Evolutionary conservation across 2,329 filamentous ascomycete genomes (phyloP).

Genomic region (Aspergillus caelatus): DNA sequence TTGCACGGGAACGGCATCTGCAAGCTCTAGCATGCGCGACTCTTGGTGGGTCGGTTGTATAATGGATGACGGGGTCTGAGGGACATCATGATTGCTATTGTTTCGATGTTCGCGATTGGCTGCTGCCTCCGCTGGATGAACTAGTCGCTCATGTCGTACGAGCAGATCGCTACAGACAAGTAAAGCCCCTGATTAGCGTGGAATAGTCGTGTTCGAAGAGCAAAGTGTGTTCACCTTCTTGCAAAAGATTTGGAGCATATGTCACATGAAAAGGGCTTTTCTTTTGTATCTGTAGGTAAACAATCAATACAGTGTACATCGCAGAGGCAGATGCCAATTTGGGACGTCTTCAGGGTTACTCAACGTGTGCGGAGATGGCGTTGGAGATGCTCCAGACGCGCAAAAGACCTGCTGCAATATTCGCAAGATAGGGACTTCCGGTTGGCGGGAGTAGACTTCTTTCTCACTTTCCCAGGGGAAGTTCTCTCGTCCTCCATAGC

Average conservation of each 20-base stretch:
- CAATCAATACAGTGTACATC: conserved; percentile 24
- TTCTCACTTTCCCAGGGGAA: conserved; percentile 41
- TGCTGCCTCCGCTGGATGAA: conserved; percentile 48
- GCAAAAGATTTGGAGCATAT: conserved; percentile 54
- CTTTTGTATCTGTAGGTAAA: conserved; percentile 47
- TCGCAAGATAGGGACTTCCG: conserved; percentile 52
- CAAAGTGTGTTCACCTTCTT: conserved; percentile 39
- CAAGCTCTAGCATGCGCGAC: conserved; percentile 49
- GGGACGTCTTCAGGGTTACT: conserved; percentile 37
- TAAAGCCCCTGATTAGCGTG: conserved; percentile 27
- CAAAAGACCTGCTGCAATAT: conserved; percentile 52
- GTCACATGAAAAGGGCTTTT: conserved; percentile 54
- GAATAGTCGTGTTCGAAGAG: conserved; percentile 9
- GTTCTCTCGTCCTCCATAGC: conserved; percentile 45
- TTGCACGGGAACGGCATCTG: conserved; percentile 47
- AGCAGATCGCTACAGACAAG: conserved; percentile 46
- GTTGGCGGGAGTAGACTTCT: conserved; percentile 44
- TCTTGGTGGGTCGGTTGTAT: conserved; percentile 43
- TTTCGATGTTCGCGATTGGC: conserved; percentile 42
- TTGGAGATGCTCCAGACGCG: conserved; percentile 54
- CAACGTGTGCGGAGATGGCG: conserved; percentile 55
- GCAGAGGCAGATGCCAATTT: conserved; percentile 1
- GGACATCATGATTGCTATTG: conserved; percentile 34
- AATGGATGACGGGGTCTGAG: conserved; percentile 40
- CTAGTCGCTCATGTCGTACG: conserved; percentile 53